Evolutionary conservation across 2,329 filamentous ascomycete species (phyloP).

Genomic region (Botrytis elliptica): DNA sequence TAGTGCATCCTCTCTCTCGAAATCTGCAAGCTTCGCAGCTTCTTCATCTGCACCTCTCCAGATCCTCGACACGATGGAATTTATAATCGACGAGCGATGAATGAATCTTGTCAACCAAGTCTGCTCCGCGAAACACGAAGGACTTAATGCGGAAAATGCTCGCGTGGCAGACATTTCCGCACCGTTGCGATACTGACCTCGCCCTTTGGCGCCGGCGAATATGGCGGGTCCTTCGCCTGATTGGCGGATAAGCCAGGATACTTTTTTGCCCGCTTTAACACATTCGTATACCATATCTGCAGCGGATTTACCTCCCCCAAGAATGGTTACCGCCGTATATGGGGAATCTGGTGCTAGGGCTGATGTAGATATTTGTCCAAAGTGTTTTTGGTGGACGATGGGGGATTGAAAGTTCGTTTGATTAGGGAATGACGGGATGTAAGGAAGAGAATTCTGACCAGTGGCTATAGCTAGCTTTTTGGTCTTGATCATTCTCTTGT

Average conservation of each 20-base stretch:
- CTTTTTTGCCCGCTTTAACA: constrained; percentile 6
- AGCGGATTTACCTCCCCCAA: constrained; percentile 17
- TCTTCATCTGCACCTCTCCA: constrained; percentile 30
- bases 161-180: constrained; percentile 31
- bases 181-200: neutral
- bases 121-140: constrained; percentile 23
- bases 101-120: constrained; percentile 24
- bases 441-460: constrained; percentile 38
- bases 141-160: constrained; percentile 20
- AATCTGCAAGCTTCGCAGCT: constrained; percentile 32
- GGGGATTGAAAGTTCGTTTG: constrained; percentile 7
- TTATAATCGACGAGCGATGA: constrained; percentile 25
- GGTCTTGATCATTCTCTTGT: constrained; percentile 1
- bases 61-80: constrained; percentile 28
- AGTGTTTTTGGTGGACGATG: constrained; percentile 19
- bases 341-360: neutral
- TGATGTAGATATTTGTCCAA: constrained; percentile 14
- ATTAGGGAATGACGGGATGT: constrained; percentile 28
- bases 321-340: constrained; percentile 3
- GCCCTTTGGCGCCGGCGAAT: constrained; percentile 1
- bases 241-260: constrained; percentile 6
- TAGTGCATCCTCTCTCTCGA: constrained; percentile 27
- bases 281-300: constrained; percentile 14
- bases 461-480: constrained; percentile 39
- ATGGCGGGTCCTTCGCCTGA: neutral